Percentiles rank a stretch among this genome's conserved stretches.
These are phyloP conservation scores for Neofusicoccum ribis DNA, from an alignment of 2,329 filamentous ascomycete species.

Conservation along the genomic window DNA sequence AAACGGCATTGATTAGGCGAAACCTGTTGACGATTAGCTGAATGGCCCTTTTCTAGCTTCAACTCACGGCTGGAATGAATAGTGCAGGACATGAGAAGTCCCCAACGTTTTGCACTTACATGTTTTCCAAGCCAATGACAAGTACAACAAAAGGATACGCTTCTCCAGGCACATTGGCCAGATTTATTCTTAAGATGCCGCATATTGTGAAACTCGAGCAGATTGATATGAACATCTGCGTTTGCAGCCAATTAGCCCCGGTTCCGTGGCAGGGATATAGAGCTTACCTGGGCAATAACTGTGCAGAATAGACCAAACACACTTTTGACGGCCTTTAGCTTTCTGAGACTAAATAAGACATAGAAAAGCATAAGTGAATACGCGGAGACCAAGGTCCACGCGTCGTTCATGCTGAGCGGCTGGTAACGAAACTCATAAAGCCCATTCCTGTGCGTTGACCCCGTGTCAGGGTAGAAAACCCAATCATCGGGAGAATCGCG, in stretches of 20 bases:
- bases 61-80: no score
- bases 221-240: constrained; percentile 65
- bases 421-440: constrained; percentile 79
- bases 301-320: constrained; percentile 71
- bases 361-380: constrained; percentile 66
- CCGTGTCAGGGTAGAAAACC: constrained; percentile 65
- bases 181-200: constrained; percentile 71
- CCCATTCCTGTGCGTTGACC: constrained; percentile 55
- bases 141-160: constrained; percentile 77
- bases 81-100: background rate
- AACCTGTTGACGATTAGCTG: constrained; percentile 46
- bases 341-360: constrained; percentile 66
- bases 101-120: constrained; percentile 37
- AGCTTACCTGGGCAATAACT: constrained; percentile 61
- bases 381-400: constrained; percentile 62
- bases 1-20: constrained; percentile 73
- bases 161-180: constrained; percentile 72
- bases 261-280: background rate
- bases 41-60: no score
- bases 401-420: constrained; percentile 68
- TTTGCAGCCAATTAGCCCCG: constrained; percentile 10
- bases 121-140: constrained; percentile 75
- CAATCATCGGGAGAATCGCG: constrained; percentile 55
- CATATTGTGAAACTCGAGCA: constrained; percentile 80
- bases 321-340: constrained; percentile 73